Conservation (phyloP, 2,329 filamentous ascomycete genomes). For the Epichloe gansuensis region DNA sequence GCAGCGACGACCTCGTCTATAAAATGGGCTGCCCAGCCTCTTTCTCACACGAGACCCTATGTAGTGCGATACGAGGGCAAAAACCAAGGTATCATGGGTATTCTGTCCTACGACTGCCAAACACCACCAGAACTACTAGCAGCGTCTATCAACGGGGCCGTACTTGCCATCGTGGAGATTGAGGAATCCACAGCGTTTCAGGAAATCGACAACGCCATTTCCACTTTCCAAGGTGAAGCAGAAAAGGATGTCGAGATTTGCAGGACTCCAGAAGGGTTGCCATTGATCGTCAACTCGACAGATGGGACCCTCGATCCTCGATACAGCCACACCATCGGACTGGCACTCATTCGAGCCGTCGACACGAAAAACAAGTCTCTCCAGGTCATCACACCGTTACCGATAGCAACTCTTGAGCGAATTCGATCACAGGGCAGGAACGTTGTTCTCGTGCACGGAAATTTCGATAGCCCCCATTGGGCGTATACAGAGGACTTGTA, state of each 20-base stretch:
- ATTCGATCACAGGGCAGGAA: constrained; percentile 29
- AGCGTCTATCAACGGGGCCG: constrained; percentile 56
- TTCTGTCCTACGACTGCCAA: constrained; percentile 56
- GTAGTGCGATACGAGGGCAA: constrained; percentile 44
- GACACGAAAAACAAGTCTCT: constrained; percentile 40
- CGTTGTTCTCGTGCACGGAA: constrained; percentile 54
- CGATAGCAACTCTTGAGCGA: constrained; percentile 25
- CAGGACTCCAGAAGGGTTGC: constrained; percentile 38
- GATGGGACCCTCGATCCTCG: constrained; percentile 46
- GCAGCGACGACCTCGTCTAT: constrained; percentile 6
- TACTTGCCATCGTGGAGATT: constrained; percentile 53
- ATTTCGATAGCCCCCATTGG: constrained; percentile 56
- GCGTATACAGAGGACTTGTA: constrained; percentile 54
- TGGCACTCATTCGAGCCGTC: constrained; percentile 59
- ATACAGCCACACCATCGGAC: constrained; percentile 45
- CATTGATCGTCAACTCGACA: constrained; percentile 44
- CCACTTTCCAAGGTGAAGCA: not conserved
- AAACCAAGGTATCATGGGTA: constrained; percentile 43
- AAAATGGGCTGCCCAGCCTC: constrained; percentile 39
- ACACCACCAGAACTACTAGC: constrained; percentile 43
- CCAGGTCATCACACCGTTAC: constrained; percentile 53
- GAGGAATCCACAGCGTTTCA: constrained; percentile 40
- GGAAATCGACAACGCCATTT: constrained; percentile 10
- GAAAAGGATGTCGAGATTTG: constrained; percentile 4
- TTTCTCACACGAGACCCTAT: constrained; percentile 47